Evolutionary conservation across 768 basidiomycete species (phyloP), one percentile per base, ranked within the genome.

Genomic region (Agaricus blazei): DNA sequence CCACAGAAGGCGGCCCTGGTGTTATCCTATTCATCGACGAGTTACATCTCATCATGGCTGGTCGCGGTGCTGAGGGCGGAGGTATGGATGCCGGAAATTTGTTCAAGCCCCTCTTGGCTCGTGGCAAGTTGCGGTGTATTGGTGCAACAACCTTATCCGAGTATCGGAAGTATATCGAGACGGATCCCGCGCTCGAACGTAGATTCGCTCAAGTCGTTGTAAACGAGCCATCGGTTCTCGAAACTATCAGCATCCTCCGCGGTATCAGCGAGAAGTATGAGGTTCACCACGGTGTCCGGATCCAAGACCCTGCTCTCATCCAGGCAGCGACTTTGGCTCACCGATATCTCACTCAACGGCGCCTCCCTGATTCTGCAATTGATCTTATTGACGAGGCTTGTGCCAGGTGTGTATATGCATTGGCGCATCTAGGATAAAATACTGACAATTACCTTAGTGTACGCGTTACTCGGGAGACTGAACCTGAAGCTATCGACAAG

Each of bases 21-120:
- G 80, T 98, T 63, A 92, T 98, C 59, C 82, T 99, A 37, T 98
- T 98, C 78, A 84, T 98, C 61, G 95, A 99, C 63, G 96, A 98
- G 67, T 69, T 93, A 26, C 94, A 98, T 67, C 85, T 97, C 41
- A 87, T 98, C 71, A 93, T 97, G 90, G 87, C 91, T 2, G 92
- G 90, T 3, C 79, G 85, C 50, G 91, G 92, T 15, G 73, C 82
- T 2, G 85, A 88, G 65, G 89, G 90, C 29, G 88, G 87, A 14
- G 92, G 93, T 31, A 94, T 97, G 92, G 94, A 97, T 63, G 95
- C 93, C 0, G 88, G 83, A 7, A 95, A 93, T 69, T 72, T 96
- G 24, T 88, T 96, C 73, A 97, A 97, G 68, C 96, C 96, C 4
- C 78, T 93, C 58, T 78, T 98, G 23, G 91, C 93, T 24, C 87